These are phyloP conservation scores for Tylopilus sp. DNA, from an alignment of 768 basidiomycete genomes.

Conservation along the genomic window DNA sequence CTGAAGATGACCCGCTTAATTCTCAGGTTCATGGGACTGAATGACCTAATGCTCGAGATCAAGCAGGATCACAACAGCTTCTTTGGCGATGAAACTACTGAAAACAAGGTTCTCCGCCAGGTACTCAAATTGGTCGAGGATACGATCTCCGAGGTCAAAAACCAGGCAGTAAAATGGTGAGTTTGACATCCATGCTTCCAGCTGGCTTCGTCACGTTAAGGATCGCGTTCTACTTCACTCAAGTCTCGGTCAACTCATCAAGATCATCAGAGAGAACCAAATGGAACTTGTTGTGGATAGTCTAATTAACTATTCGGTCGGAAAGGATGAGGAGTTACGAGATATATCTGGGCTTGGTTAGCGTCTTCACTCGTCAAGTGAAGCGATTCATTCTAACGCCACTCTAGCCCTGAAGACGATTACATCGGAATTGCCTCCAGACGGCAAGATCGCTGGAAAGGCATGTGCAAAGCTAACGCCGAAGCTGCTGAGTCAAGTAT, in stretches of 20 bases:
- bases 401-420: slow-evolving; percentile 87
- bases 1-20: slow-evolving; percentile 9
- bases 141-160: slow-evolving; percentile 97
- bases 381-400: slow-evolving; percentile 2
- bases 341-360: slow-evolving; percentile 92
- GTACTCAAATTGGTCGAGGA: slow-evolving; percentile 89
- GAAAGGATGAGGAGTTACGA: slow-evolving; percentile 87
- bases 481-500: slow-evolving; percentile 74
- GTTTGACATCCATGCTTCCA: background rate
- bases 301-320: slow-evolving; percentile 79
- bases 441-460: slow-evolving; percentile 72
- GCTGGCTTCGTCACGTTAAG: slow-evolving; percentile 1
- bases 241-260: slow-evolving; percentile 88
- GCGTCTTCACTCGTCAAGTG: background rate
- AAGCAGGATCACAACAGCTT: slow-evolving; percentile 73
- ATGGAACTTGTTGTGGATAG: slow-evolving; percentile 88
- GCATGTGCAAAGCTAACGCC: slow-evolving; percentile 84
- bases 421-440: slow-evolving; percentile 82
- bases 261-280: slow-evolving; percentile 77
- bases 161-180: slow-evolving; percentile 94
- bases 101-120: slow-evolving; percentile 79
- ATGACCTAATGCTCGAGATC: slow-evolving; percentile 89
- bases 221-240: background rate
- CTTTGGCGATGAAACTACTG: slow-evolving; percentile 79
- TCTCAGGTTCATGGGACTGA: slow-evolving; percentile 93